Base-by-base conservation (phyloP, 139 green algal species). In the Chlamydomonas schloesseri region DNA sequence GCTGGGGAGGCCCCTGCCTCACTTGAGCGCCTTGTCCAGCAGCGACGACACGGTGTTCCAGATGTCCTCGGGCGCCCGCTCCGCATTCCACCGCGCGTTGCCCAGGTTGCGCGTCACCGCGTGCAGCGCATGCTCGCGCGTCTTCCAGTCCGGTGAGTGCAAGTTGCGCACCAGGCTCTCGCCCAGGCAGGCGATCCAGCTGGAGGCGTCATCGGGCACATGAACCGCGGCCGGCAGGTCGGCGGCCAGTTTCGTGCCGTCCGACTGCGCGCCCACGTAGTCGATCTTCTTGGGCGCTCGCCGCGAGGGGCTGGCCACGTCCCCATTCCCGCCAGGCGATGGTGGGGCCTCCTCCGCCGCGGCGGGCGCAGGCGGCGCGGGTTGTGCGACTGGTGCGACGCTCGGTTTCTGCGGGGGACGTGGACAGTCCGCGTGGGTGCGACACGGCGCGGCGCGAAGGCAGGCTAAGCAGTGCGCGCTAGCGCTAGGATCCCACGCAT, bases 111-210 rank as follows among this genome's bases (percentile, higher is more conserved):
- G 71, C 70, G 47, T 53, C 6, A 90, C 68, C 5, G 79, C 78
- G 20, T 71, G 60, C n/a, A 90, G 58, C 33, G 76, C 73, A 21
- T 87, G 60, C 71, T 90, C 79, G 36, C 86, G 71, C 23, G 83
- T 84, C 71, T 90, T 90, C 86, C 86, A 90, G 71, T 90, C 79
- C 20, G 71, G 53, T 0, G 58, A 76, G 71, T 84, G 36, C 21
- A 87, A 29, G 71, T 64, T 83, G n/a, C 79, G 86, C 10, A 90
- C 75, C 5, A 57, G 71, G 33, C 34, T 74, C 31, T 90, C 86
- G 8, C 79, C 79, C 55, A 87, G 77, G 17, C 88, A 81, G 1
- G 69, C 33, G 2, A 60, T 68, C 81, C 81, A 88, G 0, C n/a
- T 29, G 9, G 28, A 42, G 2, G 53, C 69, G 3, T 87, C 81